Conservation (phyloP, 306 rosid genomes). For the Begonia peltatifolia region DNA sequence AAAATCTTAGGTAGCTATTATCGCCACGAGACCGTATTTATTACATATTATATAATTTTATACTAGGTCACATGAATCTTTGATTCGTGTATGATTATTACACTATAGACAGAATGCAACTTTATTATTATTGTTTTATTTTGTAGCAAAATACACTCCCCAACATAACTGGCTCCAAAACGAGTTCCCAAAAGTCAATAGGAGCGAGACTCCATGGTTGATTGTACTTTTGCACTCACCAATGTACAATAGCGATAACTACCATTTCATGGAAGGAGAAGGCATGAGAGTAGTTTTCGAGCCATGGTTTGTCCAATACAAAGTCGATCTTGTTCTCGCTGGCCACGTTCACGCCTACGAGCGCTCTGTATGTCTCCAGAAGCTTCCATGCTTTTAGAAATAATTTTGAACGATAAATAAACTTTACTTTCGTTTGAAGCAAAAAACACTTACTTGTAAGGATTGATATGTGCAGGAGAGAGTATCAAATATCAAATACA, state of each 20-base stretch:
- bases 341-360: constrained; percentile 22
- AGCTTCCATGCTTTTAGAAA: no score
- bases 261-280: constrained; percentile 34
- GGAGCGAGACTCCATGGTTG: constrained; percentile 39
- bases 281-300: constrained; percentile 21
- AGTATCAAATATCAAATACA: constrained; percentile 8
- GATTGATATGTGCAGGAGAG: no score
- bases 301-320: constrained; percentile 18
- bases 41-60: no score
- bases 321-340: constrained; percentile 16
- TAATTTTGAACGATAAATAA: no score
- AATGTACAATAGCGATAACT: constrained; percentile 19
- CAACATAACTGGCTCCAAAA: constrained; percentile 27
- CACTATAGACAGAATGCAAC: no score
- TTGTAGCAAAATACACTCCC: constrained; percentile 36
- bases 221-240: constrained; percentile 33
- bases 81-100: no score
- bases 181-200: constrained; percentile 30
- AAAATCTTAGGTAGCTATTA: no score
- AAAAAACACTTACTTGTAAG: not conserved
- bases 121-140: not conserved
- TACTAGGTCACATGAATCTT: no score
- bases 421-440: no score
- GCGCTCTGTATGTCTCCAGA: constrained; percentile 8
- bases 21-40: no score